Evolutionary conservation across 208 protist genomes (phyloP), one percentile per base, ranked within the genome.

Genomic region (Kentomonas sorsogonicus): DNA sequence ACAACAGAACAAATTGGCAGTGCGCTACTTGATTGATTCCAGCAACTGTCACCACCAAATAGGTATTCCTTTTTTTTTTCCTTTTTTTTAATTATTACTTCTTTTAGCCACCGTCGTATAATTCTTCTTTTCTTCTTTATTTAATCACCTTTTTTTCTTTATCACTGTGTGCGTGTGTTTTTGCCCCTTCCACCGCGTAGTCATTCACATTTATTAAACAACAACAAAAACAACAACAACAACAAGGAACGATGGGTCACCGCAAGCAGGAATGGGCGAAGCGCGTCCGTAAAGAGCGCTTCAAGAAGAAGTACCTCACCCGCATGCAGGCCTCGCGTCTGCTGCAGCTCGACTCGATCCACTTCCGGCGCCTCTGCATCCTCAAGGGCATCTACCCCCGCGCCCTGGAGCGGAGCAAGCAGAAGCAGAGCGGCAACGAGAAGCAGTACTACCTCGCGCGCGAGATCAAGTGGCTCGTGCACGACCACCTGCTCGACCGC

Each of bases 361-460:
- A 97, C 56, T 98, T 98, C 68, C 79, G 93, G 43, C 87, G 95
- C 5, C 72, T 99, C 25, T 99, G 97, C 79, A 99, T 99, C 45
- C 83, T 99, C 31, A 99, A 99, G 68, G 98, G 98, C 39, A 95
- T 99, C 59, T 99, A 97, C 77, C 98, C 98, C 5, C 94, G 97
- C 25, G 94, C 97, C 25, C 97, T 98, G 29, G 72, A 67, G 50
- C 97, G 96, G 62, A 95, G 86, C 74, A 87, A 96, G 61, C 96
- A 97, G 77, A 97, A 97, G 74, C 75, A 95, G 60, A 95, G 81
- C 62, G 82, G 80, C 7, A 86, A 89, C 36, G 88, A 97, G 31
- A 98, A 98, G 72, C 96, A 97, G 36, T 99, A 99, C 81, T 99
- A 99, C 74, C 80, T 97, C 43, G 91, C 81, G 16, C 97, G 98